phyloP scores from a whole-genome alignment of 106 monocot species.

The Acorus calamus region DNA sequence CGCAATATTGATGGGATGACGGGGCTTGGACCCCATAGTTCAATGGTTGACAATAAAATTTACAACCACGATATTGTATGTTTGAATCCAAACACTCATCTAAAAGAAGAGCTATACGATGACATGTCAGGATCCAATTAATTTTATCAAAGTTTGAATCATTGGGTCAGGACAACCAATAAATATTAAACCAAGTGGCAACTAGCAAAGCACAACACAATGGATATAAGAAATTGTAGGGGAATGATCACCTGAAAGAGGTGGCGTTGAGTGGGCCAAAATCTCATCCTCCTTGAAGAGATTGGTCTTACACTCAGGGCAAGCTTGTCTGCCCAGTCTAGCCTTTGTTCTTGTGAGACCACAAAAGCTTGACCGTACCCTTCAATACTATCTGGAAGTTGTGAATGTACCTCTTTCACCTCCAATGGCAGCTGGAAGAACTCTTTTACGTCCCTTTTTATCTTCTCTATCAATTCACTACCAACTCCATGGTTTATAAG shows the following conservation, averaged over 20 bases:
- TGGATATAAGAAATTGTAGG: neutral
- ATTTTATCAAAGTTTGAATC: no score
- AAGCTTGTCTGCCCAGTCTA: slow-evolving; percentile 31
- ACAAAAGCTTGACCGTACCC: slow-evolving; percentile 40
- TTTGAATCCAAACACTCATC: no score
- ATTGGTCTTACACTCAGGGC: slow-evolving; percentile 9
- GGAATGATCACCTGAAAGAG: slow-evolving; percentile 32
- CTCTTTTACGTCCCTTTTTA: neutral
- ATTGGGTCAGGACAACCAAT: no score
- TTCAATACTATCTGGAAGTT: slow-evolving; percentile 7
- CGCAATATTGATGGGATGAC: no score
- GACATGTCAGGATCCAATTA: no score
- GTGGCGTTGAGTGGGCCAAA: slow-evolving; percentile 31
- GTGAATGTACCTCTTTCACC: slow-evolving; percentile 9
- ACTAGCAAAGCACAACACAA: neutral
- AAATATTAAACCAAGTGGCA: no score
- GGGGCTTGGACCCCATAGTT: no score
- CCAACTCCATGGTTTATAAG: no score
- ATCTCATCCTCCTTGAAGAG: slow-evolving; percentile 5
- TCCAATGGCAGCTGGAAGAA: slow-evolving; percentile 34
- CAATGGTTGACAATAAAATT: no score
- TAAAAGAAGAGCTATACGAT: no score
- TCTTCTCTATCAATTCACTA: no score
- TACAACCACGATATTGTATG: no score
- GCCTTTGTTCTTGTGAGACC: slow-evolving; percentile 21